Evolutionary conservation across 352 stramenopile species (phyloP).

Genomic region (Globisporangium apiculatum): DNA sequence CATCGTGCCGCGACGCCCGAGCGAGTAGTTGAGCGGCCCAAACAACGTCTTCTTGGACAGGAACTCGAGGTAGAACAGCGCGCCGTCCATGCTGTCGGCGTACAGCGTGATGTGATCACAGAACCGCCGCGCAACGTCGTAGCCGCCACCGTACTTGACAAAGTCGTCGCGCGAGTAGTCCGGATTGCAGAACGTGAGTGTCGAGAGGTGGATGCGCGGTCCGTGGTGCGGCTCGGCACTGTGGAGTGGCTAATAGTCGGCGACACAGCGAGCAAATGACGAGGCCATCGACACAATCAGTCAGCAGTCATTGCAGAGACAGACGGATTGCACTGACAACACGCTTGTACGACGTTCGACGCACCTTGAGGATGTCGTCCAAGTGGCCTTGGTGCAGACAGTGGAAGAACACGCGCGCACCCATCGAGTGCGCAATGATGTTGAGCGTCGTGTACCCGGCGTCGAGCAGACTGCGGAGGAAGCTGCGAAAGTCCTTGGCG

Average conservation of each 20-base stretch:
- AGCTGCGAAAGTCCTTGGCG: conserved; percentile 19
- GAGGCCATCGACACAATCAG: background rate
- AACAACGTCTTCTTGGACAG: conserved; percentile 35
- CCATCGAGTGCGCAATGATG: conserved; percentile 34
- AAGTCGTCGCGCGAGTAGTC: conserved; percentile 74
- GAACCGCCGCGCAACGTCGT: conserved; percentile 45
- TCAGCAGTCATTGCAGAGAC: background rate
- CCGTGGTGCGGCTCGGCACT: conserved; percentile 3
- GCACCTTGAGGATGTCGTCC: conserved; percentile 20
- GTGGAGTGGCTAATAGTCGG: background rate
- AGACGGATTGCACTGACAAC: background rate
- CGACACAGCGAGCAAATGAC: too few species aligned
- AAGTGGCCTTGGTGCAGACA: conserved; percentile 12
- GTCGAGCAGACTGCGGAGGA: conserved; percentile 23
- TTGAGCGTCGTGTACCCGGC: conserved; percentile 31
- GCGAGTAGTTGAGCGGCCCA: conserved; percentile 2
- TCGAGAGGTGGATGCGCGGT: conserved; percentile 21
- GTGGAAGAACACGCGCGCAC: conserved; percentile 28
- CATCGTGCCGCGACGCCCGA: conserved; percentile 25
- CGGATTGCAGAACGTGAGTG: conserved; percentile 70
- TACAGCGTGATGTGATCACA: conserved; percentile 69
- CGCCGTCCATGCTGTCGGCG: conserved; percentile 39
- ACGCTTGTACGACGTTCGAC: background rate
- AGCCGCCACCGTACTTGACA: conserved; percentile 40
- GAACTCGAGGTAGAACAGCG: conserved; percentile 29